Percentiles rank a stretch among this genome's conserved stretches.
Evolutionary conservation across 2,329 filamentous ascomycete genomes (phyloP).

Genomic region (Fusarium caatingaense): DNA sequence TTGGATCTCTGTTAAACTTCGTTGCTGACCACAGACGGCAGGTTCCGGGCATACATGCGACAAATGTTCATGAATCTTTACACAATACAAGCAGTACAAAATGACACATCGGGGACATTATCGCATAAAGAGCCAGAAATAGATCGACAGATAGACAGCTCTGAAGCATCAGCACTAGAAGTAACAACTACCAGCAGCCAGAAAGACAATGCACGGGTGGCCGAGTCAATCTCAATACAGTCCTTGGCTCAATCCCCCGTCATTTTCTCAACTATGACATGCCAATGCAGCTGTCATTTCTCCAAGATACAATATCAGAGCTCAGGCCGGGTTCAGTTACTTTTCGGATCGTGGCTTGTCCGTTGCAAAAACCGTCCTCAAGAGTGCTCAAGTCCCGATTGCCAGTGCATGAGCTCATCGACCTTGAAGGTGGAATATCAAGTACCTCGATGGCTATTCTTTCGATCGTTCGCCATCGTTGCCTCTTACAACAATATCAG

Average conservation of each 20-base stretch:
- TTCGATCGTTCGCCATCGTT: background rate
- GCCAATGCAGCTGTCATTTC: conserved; percentile 24
- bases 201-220: accelerated
- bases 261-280: background rate
- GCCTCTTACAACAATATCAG: conserved; percentile 1
- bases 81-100: background rate
- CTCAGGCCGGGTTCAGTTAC: conserved; percentile 6
- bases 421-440: conserved; percentile 12
- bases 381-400: conserved; percentile 3
- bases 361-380: background rate
- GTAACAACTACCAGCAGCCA: accelerated
- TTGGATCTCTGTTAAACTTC: accelerated
- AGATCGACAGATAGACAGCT: background rate
- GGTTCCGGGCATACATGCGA: conserved; percentile 5
- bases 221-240: background rate
- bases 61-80: background rate
- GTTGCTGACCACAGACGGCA: background rate
- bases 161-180: accelerated
- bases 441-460: conserved; percentile 25
- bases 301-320: background rate
- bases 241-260: background rate
- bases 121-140: accelerated
- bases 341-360: conserved; percentile 26
- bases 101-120: accelerated
- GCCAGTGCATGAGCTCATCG: background rate